Base-by-base conservation (phyloP, 805 yeast species). In the Candida golubevii region DNA sequence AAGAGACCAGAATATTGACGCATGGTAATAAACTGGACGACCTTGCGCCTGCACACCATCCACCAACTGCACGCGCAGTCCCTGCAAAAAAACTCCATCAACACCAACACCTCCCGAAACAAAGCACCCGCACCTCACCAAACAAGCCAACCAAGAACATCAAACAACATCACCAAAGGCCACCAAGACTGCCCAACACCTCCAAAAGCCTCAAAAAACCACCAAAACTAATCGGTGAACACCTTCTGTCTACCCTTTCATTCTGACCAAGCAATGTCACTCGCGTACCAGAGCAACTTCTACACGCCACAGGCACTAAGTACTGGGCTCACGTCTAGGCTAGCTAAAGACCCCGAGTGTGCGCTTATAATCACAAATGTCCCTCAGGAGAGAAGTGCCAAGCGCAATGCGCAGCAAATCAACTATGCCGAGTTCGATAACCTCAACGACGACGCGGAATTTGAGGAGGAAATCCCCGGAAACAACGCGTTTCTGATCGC, bases 361-460 rank as follows among this genome's bases (percentile, higher is more conserved):
- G 80, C 95, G 1, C 66, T 90, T 29, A 78, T 83, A 53, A 74
- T 84, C 29, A 67, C 60, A 32, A 77, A 88, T 2, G 84, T 88
- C 1, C 82, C 85, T 23, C 86, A 88, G 2, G 79, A 89, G 3
- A 76, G 97, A 51, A 76, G 83, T 28, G 82, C 88, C 30, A 88
- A 88, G 61, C 72, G 96, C 54, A 67, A 73, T 35, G 82, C 87
- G 9, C 76, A 77, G 33, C 83, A 81, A 39, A 79, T 87, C 41
- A 87, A 85, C 60, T 89, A 89, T 58, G 93, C 96, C 0, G 97
- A 88, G 60, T 74, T 80, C 47, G 96, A 87, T 41, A 66, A 67
- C 49, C 80, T 78, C 39, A 82, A 82, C 50, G 75, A 77, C 44
- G 79, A 65, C 44, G 54, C 53, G 37, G 71, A 66, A 27, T 57